A percentile compares a stretch with the other conserved stretches of the same genome.
These are phyloP conservation scores for Citrullus amarus DNA, from an alignment of 306 rosid genomes.

Conservation along the genomic window DNA sequence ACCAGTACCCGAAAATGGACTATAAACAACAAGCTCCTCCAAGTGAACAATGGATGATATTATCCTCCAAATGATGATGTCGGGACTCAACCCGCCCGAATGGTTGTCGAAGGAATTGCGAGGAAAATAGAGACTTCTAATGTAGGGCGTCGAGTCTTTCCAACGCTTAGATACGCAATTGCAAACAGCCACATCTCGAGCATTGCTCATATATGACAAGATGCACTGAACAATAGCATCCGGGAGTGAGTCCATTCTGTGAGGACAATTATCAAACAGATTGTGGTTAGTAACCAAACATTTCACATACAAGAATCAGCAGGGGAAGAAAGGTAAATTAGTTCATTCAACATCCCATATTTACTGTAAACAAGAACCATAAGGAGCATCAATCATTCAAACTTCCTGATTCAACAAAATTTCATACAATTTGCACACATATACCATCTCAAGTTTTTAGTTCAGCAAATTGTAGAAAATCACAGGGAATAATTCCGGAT, in stretches of 20 bases:
- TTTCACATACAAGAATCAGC: neutral
- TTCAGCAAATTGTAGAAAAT: neutral
- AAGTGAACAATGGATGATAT: constrained; percentile 38
- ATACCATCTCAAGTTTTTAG: neutral
- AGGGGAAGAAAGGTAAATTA: neutral
- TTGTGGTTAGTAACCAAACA: constrained; percentile 4
- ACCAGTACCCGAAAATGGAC: constrained; percentile 67
- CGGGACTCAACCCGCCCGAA: constrained; percentile 29
- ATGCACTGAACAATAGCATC: constrained; percentile 71
- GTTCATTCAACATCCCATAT: neutral
- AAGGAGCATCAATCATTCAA: neutral
- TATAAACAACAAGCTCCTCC: constrained; percentile 67
- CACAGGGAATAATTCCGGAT: neutral
- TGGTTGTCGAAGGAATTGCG: constrained; percentile 60
- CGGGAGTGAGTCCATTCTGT: constrained; percentile 73
- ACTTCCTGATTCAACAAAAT: neutral
- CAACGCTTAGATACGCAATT: constrained; percentile 81
- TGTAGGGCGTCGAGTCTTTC: constrained; percentile 54
- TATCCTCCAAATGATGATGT: constrained; percentile 55
- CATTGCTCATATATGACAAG: constrained; percentile 50
- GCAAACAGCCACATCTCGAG: constrained; percentile 71
- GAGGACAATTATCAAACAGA: constrained; percentile 16
- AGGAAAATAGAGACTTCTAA: constrained; percentile 62
- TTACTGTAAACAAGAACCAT: neutral
- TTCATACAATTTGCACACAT: neutral